These are phyloP conservation scores for Aotearoamyces nothofagi DNA, from an alignment of 2,329 filamentous ascomycete species.

Conservation along the genomic window DNA sequence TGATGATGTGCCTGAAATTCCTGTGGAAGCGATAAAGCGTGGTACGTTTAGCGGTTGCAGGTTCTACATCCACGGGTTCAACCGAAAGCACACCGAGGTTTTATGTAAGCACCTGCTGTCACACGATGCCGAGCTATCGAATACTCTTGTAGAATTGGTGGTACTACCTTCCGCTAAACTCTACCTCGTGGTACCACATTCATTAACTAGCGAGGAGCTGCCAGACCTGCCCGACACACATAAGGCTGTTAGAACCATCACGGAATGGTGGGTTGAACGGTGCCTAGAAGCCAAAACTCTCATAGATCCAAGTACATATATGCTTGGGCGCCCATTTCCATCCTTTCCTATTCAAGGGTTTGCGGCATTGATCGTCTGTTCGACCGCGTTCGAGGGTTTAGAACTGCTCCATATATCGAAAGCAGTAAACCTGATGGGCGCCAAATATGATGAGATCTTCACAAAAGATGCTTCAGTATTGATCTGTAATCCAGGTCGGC, in stretches of 20 bases:
- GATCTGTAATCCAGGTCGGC: slow-evolving; percentile 45
- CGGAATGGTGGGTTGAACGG: slow-evolving; percentile 86
- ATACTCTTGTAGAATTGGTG: slow-evolving; percentile 9
- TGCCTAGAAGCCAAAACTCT: slow-evolving; percentile 67
- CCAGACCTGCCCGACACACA: slow-evolving; percentile 18
- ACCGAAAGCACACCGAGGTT: slow-evolving; percentile 21
- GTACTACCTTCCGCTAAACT: slow-evolving; percentile 2
- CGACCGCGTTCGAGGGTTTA: slow-evolving; percentile 69
- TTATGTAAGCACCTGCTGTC: slow-evolving; percentile 20
- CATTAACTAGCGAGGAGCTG: slow-evolving; percentile 20
- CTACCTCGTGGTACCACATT: slow-evolving; percentile 28
- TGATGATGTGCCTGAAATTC: background rate
- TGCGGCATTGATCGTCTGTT: slow-evolving; percentile 54
- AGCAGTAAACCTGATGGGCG: slow-evolving; percentile 61
- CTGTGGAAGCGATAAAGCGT: background rate
- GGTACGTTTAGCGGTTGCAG: slow-evolving; percentile 18
- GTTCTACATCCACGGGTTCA: slow-evolving; percentile 27
- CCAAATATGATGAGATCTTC: slow-evolving; percentile 65
- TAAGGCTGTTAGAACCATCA: slow-evolving; percentile 39
- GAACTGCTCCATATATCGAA: slow-evolving; percentile 77
- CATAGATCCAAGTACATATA: slow-evolving; percentile 51
- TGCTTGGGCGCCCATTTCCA: slow-evolving; percentile 64
- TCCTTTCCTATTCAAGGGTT: slow-evolving; percentile 58
- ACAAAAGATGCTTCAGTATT: slow-evolving; percentile 59
- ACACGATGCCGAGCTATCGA: slow-evolving; percentile 18